A percentile compares a stretch with the other conserved stretches of the same genome.
phyloP scores from a whole-genome alignment of 1,284 basidiomycete genomes.

The Vanrija humicola region DNA sequence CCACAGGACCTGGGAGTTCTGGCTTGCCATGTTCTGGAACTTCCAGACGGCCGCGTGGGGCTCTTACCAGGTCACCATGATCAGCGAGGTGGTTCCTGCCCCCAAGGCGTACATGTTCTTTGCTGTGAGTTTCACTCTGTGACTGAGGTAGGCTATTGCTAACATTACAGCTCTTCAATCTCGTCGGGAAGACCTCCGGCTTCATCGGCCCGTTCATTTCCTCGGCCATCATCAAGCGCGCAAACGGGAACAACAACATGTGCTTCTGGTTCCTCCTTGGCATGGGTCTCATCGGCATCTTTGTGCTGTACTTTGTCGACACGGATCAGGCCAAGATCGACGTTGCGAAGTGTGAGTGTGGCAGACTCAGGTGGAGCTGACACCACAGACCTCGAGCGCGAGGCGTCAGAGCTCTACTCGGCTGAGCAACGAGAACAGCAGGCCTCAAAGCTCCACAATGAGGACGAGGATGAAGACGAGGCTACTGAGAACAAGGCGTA shows the following conservation, averaged over 20 bases:
- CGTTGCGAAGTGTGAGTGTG: slow-evolving; percentile 4
- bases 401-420: slow-evolving; percentile 10
- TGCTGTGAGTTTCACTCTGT: not conserved
- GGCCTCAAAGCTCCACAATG: not conserved
- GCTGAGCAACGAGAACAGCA: slow-evolving; percentile 4
- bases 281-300: slow-evolving; percentile 3
- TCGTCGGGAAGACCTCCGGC: not conserved
- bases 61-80: slow-evolving; percentile 11
- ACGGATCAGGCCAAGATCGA: slow-evolving; percentile 17
- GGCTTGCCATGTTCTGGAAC: slow-evolving; percentile 5
- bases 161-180: not conserved
- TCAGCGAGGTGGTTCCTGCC: slow-evolving; percentile 16
- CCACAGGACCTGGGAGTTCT: not conserved
- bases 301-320: slow-evolving; percentile 12
- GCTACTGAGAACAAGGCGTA: no score
- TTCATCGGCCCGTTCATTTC: slow-evolving; percentile 17
- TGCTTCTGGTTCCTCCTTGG: slow-evolving; percentile 14
- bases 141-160: no score
- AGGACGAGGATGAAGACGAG: not conserved
- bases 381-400: slow-evolving; percentile 6
- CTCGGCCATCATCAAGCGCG: slow-evolving; percentile 14
- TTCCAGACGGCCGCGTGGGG: slow-evolving; percentile 15
- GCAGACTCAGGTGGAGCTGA: not conserved
- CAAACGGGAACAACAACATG: slow-evolving; percentile 11
- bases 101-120: slow-evolving; percentile 16